phyloP scores from a whole-genome alignment of 495 filamentous ascomycete genomes.

The Aspergillus wentii region DNA sequence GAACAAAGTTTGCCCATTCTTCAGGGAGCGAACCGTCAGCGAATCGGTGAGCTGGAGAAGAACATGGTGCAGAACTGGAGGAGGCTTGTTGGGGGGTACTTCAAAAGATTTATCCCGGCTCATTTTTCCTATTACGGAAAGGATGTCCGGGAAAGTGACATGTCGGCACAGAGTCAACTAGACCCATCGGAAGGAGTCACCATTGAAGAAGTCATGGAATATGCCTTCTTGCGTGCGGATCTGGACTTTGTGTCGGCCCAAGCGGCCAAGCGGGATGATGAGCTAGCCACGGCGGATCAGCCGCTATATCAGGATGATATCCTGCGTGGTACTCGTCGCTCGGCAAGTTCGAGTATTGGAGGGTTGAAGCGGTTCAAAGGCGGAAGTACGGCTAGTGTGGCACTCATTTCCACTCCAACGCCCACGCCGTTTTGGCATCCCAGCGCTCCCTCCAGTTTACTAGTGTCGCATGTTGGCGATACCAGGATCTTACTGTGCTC shows the following conservation, averaged over 20 bases:
- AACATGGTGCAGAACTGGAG: slow-evolving; percentile 73
- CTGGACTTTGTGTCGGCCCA: slow-evolving; percentile 89
- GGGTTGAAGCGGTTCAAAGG: slow-evolving; percentile 78
- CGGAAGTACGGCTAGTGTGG: slow-evolving; percentile 84
- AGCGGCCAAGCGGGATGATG: slow-evolving; percentile 66
- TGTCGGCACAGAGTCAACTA: not conserved
- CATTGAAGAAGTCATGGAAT: slow-evolving; percentile 58
- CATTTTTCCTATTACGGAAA: slow-evolving; percentile 46
- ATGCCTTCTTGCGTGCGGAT: slow-evolving; percentile 89
- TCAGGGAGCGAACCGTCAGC: slow-evolving; percentile 33
- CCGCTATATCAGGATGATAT: slow-evolving; percentile 79
- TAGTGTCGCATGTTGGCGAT: slow-evolving; percentile 91
- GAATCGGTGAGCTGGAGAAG: slow-evolving; percentile 51
- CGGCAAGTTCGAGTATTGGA: slow-evolving; percentile 56
- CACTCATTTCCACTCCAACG: slow-evolving; percentile 85
- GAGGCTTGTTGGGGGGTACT: slow-evolving; percentile 87
- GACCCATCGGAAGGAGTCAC: slow-evolving; percentile 27
- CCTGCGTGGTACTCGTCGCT: slow-evolving; percentile 57
- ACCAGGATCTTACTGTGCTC: slow-evolving; percentile 84
- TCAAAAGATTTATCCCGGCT: slow-evolving; percentile 76
- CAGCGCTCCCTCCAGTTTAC: slow-evolving; percentile 68
- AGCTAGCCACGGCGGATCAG: slow-evolving; percentile 60
- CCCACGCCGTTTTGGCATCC: slow-evolving; percentile 95
- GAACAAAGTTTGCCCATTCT: slow-evolving; percentile 28
- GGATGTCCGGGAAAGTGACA: slow-evolving; percentile 8